Conservation (phyloP, 768 basidiomycete species). For the Lactifluus volemus region DNA sequence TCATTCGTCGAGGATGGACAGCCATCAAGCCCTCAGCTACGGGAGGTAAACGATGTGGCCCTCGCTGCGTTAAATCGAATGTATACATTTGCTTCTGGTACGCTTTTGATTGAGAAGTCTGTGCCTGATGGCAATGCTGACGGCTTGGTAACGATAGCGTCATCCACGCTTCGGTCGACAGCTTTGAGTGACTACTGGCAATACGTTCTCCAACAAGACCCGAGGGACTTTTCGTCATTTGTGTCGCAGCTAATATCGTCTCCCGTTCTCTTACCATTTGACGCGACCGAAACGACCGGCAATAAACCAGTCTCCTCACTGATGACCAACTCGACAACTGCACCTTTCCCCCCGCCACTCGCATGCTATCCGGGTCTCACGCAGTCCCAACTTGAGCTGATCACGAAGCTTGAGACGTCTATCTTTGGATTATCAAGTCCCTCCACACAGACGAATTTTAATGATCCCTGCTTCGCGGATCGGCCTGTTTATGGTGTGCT, state of each 20-base stretch:
- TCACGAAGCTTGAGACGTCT: constrained; percentile 41
- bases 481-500: constrained; percentile 58
- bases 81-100: constrained; percentile 53
- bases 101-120: constrained; percentile 18
- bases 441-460: constrained; percentile 31
- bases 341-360: constrained; percentile 49
- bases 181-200: constrained; percentile 50
- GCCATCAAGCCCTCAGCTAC: constrained; percentile 38
- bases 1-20: constrained; percentile 41
- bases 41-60: constrained; percentile 33
- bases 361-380: constrained; percentile 51
- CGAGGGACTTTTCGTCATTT: constrained; percentile 38
- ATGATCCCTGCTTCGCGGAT: constrained; percentile 43
- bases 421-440: constrained; percentile 42
- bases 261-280: constrained; percentile 49
- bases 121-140: background rate
- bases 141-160: constrained; percentile 32
- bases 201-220: constrained; percentile 38
- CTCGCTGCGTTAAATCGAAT: constrained; percentile 42
- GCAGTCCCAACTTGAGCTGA: constrained; percentile 30
- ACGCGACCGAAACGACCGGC: constrained; percentile 34
- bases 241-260: constrained; percentile 37
- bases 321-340: constrained; percentile 33
- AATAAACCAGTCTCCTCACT: constrained; percentile 30
- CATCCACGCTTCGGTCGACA: constrained; percentile 41